Conservation (phyloP, 805 yeast genomes). For the Zygosaccharomyces bisporus region DNA sequence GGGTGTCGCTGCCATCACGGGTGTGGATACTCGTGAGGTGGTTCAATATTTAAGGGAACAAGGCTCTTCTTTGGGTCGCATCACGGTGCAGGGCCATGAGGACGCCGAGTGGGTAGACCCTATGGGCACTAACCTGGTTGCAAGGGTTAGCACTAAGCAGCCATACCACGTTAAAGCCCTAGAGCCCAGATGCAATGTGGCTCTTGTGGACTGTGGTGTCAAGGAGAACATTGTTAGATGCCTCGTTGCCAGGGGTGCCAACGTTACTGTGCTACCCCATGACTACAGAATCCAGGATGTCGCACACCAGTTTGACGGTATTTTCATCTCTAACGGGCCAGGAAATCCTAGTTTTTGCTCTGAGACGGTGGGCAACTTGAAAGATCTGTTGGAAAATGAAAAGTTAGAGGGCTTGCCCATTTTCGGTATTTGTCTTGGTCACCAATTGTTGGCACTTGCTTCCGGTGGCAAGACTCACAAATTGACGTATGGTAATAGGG, state of each 20-base stretch:
- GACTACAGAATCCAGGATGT: slow-evolving; percentile 89
- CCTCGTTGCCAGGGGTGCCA: slow-evolving; percentile 90
- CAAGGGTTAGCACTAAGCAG: slow-evolving; percentile 89
- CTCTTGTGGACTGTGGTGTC: slow-evolving; percentile 96
- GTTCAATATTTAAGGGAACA: slow-evolving; percentile 91
- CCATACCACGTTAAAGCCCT: slow-evolving; percentile 84
- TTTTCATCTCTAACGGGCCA: slow-evolving; percentile 93
- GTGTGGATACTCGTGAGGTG: slow-evolving; percentile 94
- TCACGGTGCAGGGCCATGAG: slow-evolving; percentile 59
- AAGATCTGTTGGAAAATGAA: slow-evolving; percentile 57
- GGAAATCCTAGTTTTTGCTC: slow-evolving; percentile 95
- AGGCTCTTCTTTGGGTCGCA: slow-evolving; percentile 90
- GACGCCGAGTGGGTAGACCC: slow-evolving; percentile 75
- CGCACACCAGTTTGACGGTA: slow-evolving; percentile 90
- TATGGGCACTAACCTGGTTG: slow-evolving; percentile 82
- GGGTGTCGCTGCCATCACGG: slow-evolving; percentile 93
- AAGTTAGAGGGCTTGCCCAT: slow-evolving; percentile 69
- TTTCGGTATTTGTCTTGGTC: slow-evolving; percentile 97
- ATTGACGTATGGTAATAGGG: slow-evolving; percentile 97
- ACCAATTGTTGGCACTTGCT: slow-evolving; percentile 92
- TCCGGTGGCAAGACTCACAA: slow-evolving; percentile 90
- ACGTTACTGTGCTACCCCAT: slow-evolving; percentile 94
- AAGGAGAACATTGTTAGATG: slow-evolving; percentile 96
- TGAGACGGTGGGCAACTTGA: slow-evolving; percentile 69
- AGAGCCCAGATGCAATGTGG: slow-evolving; percentile 53